These are phyloP conservation scores for Persicaria tinctoria DNA, from an alignment of 148 eudicot genomes.

Conservation along the genomic window DNA sequence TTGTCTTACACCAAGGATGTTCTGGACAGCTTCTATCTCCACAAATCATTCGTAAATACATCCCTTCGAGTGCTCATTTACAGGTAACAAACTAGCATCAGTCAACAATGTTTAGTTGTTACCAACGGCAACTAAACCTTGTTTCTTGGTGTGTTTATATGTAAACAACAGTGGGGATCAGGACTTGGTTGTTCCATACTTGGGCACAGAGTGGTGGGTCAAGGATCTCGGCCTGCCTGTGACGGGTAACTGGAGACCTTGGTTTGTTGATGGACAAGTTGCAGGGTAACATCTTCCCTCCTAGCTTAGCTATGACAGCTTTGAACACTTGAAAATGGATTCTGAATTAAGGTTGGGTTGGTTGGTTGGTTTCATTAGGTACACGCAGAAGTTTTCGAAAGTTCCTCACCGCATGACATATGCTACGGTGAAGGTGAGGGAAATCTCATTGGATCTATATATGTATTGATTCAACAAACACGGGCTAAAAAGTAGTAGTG, in stretches of 20 bases:
- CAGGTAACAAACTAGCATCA: conserved; percentile 22
- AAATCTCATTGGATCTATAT: not conserved
- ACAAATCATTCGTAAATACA: conserved; percentile 22
- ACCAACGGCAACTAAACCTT: not conserved
- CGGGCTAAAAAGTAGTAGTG: not conserved
- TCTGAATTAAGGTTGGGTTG: not conserved
- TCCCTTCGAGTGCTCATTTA: conserved; percentile 27
- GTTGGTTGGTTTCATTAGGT: conserved; percentile 11
- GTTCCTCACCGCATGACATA: conserved; percentile 20
- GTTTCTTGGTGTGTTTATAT: not conserved
- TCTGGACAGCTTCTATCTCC: conserved; percentile 18
- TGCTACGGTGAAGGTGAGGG: conserved; percentile 33
- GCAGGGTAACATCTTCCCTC: not conserved
- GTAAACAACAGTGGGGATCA: conserved; percentile 6
- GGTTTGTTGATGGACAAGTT: too few relatives aligned
- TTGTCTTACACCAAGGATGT: conserved; percentile 21
- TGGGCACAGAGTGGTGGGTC: conserved; percentile 14
- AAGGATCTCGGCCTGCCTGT: conserved; percentile 13
- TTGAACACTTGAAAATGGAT: not conserved
- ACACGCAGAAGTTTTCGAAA: conserved; percentile 18
- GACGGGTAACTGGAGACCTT: not conserved
- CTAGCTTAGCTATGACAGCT: not conserved
- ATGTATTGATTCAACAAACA: not conserved
- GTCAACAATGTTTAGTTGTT: not conserved
- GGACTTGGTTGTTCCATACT: not conserved